Evolutionary conservation across 257 asterid species (phyloP).

Genomic region (Nicotiana attenuata): DNA sequence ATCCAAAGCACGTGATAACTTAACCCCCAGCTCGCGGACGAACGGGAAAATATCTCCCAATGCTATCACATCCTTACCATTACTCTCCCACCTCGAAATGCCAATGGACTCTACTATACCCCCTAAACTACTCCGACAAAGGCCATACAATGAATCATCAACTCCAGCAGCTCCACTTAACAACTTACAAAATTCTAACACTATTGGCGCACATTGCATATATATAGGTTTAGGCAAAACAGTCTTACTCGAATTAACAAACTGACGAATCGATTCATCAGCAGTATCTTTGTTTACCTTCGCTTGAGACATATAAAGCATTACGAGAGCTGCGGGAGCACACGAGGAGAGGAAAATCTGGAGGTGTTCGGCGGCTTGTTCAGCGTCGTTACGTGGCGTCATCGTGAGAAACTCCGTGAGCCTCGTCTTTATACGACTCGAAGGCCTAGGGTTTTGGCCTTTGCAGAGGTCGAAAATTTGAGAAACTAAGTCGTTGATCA

Average conservation of each 20-base stretch:
- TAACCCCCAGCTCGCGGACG: conserved; percentile 51
- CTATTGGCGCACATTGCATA: conserved; percentile 39
- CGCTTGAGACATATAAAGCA: conserved; percentile 58
- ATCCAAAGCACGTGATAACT: conserved; percentile 36
- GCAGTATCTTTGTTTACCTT: conserved; percentile 39
- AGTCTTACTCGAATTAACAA: conserved; percentile 40
- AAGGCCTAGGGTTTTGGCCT: conserved; percentile 18
- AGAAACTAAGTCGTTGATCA: conserved; percentile 49
- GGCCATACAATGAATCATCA: conserved; percentile 43
- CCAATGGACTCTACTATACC: conserved; percentile 32
- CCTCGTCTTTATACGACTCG: conserved; percentile 2
- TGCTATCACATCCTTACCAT: conserved; percentile 21
- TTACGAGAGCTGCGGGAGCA: conserved; percentile 69
- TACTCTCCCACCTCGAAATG: conserved; percentile 6
- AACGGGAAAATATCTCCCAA: conserved; percentile 57
- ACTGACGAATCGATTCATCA: conserved; percentile 52
- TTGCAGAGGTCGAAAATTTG: conserved; percentile 35
- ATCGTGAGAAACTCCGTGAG: background rate
- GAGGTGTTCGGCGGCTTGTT: conserved; percentile 40
- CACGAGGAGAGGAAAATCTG: conserved; percentile 53
- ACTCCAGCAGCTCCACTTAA: conserved; percentile 40
- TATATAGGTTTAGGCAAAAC: conserved; percentile 22
- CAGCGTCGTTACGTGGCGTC: conserved; percentile 6
- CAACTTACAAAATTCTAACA: conserved; percentile 63
- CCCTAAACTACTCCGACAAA: conserved; percentile 43